Evolutionary conservation across 352 stramenopile species (phyloP).

Genomic region (Phytopythium oedochilum): DNA sequence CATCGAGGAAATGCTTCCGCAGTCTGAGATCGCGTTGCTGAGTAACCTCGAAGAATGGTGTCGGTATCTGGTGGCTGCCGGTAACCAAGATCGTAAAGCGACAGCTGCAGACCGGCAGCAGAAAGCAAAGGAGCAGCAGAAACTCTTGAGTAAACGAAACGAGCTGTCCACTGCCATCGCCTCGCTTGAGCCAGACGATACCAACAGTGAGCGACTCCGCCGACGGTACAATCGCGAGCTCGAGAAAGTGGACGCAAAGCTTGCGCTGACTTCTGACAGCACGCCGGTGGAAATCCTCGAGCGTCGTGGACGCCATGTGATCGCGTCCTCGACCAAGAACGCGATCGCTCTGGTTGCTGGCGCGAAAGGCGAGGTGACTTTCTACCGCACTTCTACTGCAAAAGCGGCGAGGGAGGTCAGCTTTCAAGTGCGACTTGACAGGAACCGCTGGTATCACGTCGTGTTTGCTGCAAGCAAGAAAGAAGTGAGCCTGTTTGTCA

Average conservation of each 20-base stretch:
- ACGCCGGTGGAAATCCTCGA: constrained; percentile 45
- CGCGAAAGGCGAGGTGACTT: constrained; percentile 26
- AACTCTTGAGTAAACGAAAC: constrained; percentile 50
- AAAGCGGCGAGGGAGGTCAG: constrained; percentile 36
- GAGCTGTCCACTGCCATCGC: constrained; percentile 28
- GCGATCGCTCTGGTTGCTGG: constrained; percentile 42
- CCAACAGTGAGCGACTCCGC: constrained; percentile 27
- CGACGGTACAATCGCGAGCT: constrained; percentile 55
- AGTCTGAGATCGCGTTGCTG: constrained; percentile 22
- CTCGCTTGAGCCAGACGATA: constrained; percentile 12
- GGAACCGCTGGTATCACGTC: constrained; percentile 59
- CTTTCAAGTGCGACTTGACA: constrained; percentile 35
- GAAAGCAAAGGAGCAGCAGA: constrained; percentile 44
- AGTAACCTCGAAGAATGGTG: constrained; percentile 38
- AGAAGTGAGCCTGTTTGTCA: constrained; percentile 45
- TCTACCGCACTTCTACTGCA: constrained; percentile 22
- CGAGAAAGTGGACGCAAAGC: constrained; percentile 49
- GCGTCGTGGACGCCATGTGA: constrained; percentile 46
- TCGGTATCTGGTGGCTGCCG: constrained; percentile 11
- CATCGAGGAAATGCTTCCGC: constrained; percentile 29
- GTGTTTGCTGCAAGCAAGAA: constrained; percentile 41
- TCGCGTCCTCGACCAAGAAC: constrained; percentile 49
- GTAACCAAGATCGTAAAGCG: constrained; percentile 5
- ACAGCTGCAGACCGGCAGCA: constrained; percentile 24
- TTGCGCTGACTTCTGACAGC: constrained; percentile 43